Evolutionary conservation across 164 flowering plant species (phyloP).

Genomic region (Nymphaea colorata): DNA sequence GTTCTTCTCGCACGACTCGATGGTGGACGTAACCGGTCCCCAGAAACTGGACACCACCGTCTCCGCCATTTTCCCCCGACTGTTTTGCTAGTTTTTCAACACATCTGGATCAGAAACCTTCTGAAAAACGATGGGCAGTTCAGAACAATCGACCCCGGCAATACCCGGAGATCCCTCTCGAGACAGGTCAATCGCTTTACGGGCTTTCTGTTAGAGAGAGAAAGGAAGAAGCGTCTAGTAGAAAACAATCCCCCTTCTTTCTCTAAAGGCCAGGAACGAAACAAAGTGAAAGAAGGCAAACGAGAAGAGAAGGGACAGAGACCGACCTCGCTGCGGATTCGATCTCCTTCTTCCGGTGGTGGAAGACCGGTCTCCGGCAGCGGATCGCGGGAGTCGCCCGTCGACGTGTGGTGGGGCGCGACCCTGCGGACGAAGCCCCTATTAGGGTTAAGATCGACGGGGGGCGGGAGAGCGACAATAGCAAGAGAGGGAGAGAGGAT

Average conservation of each 20-base stretch:
- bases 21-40: constrained; percentile 85
- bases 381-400: neutral
- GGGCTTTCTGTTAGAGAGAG: neutral
- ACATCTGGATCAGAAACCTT: neutral
- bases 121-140: neutral
- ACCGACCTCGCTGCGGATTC: neutral
- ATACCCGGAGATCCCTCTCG: neutral
- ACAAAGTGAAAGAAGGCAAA: neutral
- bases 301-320: neutral
- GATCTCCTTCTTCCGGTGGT: neutral
- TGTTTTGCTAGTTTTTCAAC: neutral
- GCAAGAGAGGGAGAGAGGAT: neutral
- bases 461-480: neutral
- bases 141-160: neutral
- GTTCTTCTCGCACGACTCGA: constrained; percentile 77
- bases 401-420: neutral
- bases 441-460: neutral
- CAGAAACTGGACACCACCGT: constrained; percentile 48
- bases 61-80: neutral
- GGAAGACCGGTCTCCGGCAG: neutral
- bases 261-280: neutral
- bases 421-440: neutral
- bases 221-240: neutral
- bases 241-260: neutral
- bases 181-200: neutral